Conservation (phyloP, 1,139 yeast species). For the Suhomyces wounanorum region DNA sequence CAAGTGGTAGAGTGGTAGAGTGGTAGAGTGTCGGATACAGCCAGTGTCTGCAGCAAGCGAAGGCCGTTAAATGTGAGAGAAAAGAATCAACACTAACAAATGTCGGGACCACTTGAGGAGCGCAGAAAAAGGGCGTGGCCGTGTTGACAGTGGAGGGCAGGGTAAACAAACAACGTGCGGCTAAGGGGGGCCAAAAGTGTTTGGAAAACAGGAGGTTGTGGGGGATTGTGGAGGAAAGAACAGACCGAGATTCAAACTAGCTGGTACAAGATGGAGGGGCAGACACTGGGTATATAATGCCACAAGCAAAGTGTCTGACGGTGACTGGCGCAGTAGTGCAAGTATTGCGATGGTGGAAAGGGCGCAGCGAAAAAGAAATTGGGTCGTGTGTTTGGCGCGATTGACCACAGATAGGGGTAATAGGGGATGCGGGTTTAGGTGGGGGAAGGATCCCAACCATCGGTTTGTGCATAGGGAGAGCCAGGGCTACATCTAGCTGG, state of each 20-base stretch:
- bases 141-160: not conserved
- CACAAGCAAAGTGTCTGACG: not conserved
- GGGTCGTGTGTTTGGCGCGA: conserved; percentile 4
- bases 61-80: not conserved
- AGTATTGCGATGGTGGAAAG: conserved; percentile 8
- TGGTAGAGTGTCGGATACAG: not conserved
- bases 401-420: conserved; percentile 10
- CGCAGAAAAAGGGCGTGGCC: conserved; percentile 2
- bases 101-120: not conserved
- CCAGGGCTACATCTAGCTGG: not conserved
- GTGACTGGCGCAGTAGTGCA: conserved; percentile 8
- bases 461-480: not conserved
- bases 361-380: conserved; percentile 12
- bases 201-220: not conserved
- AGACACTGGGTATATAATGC: not conserved
- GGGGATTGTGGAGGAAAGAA: not conserved
- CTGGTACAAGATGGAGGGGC: not conserved
- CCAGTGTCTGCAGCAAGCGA: not conserved
- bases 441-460: conserved; percentile 1
- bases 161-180: conserved; percentile 3
- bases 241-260: not conserved
- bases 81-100: not conserved
- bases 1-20: not conserved
- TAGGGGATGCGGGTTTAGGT: conserved; percentile 1
- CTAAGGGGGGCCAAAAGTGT: not conserved